phyloP scores from a whole-genome alignment of 306 rosid species.

The Coriaria nepalensis region DNA sequence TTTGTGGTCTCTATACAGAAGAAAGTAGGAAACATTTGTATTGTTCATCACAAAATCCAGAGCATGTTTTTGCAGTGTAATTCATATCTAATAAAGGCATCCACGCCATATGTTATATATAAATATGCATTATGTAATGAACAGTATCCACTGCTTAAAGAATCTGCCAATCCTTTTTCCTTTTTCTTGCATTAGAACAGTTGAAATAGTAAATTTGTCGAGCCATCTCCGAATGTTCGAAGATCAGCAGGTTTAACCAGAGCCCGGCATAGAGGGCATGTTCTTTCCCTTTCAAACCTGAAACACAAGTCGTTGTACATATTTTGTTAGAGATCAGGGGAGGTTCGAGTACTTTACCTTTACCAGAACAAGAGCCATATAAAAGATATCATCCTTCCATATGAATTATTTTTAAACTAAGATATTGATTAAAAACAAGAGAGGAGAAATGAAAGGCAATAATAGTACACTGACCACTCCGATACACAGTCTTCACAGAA shows the following conservation, averaged over 20 bases:
- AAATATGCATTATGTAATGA: no score
- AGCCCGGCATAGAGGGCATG: constrained; percentile 87
- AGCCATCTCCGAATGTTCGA: constrained; percentile 76
- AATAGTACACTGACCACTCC: constrained; percentile 59
- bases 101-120: no score
- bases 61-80: no score
- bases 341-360: no score
- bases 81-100: no score
- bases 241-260: constrained; percentile 60
- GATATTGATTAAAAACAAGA: constrained; percentile 9
- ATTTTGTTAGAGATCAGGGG: no score
- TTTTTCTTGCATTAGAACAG: constrained; percentile 22
- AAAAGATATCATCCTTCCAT: background rate
- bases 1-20: no score
- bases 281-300: constrained; percentile 94
- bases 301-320: constrained; percentile 8
- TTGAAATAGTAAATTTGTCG: constrained; percentile 71
- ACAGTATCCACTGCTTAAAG: no score
- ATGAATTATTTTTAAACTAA: no score
- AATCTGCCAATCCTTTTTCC: no score
- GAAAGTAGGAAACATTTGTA: no score
- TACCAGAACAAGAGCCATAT: background rate
- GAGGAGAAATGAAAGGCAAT: constrained; percentile 1
- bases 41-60: no score
- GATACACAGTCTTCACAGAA: constrained; percentile 95